Conservation (phyloP, 1,139 yeast species). For the Saccharomycopsis crataegensis region DNA sequence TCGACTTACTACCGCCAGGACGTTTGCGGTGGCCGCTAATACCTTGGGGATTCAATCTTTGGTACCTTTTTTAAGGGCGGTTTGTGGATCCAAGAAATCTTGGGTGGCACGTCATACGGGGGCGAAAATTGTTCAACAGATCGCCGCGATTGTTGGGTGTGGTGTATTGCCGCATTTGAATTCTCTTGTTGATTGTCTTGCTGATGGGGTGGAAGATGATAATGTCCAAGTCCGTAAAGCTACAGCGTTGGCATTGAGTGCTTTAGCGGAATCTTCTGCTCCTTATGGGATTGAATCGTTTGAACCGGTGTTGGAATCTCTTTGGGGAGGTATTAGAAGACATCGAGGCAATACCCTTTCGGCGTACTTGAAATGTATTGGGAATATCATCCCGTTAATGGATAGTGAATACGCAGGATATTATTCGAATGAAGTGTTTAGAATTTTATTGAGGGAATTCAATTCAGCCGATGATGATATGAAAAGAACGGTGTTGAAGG, state of each 20-base stretch:
- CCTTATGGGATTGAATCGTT: constrained; percentile 93
- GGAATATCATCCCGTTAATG: constrained; percentile 80
- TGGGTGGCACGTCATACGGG: constrained; percentile 92
- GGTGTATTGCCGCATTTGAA: constrained; percentile 71
- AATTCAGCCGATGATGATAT: constrained; percentile 84
- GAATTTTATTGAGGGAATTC: constrained; percentile 64
- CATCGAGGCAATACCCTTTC: constrained; percentile 79
- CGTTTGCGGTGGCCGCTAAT: constrained; percentile 79
- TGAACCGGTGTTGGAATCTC: constrained; percentile 60
- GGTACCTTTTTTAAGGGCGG: constrained; percentile 78
- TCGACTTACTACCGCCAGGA: constrained; percentile 68
- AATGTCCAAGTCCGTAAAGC: constrained; percentile 58
- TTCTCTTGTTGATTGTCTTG: constrained; percentile 55
- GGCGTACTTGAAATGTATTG: constrained; percentile 71
- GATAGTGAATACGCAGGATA: constrained; percentile 72
- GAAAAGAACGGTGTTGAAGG: constrained; percentile 63
- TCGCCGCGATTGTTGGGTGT: constrained; percentile 62
- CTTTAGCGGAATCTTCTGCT: constrained; percentile 75
- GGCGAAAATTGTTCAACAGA: constrained; percentile 66
- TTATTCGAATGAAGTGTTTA: constrained; percentile 69
- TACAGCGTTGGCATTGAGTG: constrained; percentile 65
- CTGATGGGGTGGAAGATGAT: constrained; percentile 62
- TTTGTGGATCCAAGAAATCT: constrained; percentile 67
- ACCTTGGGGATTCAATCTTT: constrained; percentile 67
- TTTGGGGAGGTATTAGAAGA: constrained; percentile 72